Evolutionary conservation across 1,284 basidiomycete species (phyloP).

Genomic region (Boletus semigastroideus): DNA sequence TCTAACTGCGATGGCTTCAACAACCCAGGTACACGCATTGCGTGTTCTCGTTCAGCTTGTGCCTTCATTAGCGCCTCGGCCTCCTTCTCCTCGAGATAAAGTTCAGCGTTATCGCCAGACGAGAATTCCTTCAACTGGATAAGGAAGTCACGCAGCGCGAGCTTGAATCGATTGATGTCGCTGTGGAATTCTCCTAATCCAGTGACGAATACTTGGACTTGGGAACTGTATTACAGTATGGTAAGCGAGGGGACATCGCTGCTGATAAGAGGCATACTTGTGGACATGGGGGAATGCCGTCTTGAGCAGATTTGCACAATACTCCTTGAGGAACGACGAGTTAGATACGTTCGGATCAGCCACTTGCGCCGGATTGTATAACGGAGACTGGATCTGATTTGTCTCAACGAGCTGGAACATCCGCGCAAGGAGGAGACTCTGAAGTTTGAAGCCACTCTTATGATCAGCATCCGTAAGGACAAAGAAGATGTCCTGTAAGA

Average conservation of each 20-base stretch:
- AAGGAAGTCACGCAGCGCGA: conserved; percentile 89
- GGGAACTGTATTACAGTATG: conserved; percentile 41
- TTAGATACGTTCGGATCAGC: conserved; percentile 81
- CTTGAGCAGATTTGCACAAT: conserved; percentile 84
- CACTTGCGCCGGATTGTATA: conserved; percentile 81
- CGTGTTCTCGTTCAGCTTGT: conserved; percentile 82
- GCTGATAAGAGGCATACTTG: conserved; percentile 49
- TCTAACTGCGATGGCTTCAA: conserved; percentile 94
- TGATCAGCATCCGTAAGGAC: conserved; percentile 98
- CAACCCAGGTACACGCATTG: conserved; percentile 97
- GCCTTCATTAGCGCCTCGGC: conserved; percentile 68
- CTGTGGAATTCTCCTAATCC: conserved; percentile 84
- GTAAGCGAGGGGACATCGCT: conserved; percentile 13
- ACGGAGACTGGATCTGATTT: conserved; percentile 77
- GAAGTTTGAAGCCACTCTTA: conserved; percentile 96
- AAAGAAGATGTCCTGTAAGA: conserved; percentile 96
- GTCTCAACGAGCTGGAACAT: conserved; percentile 94
- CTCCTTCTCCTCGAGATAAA: conserved; percentile 96
- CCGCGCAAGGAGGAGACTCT: conserved; percentile 85
- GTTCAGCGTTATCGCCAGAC: conserved; percentile 71
- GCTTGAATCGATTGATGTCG: conserved; percentile 93
- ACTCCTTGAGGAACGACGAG: conserved; percentile 82
- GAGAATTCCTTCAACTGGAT: conserved; percentile 94
- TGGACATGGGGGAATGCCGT: conserved; percentile 91
- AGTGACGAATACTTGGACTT: conserved; percentile 80